Percentiles rank a stretch among this genome's conserved stretches.
Conservation (phyloP, 495 filamentous ascomycete genomes). For the Bacidia gigantensis region DNA sequence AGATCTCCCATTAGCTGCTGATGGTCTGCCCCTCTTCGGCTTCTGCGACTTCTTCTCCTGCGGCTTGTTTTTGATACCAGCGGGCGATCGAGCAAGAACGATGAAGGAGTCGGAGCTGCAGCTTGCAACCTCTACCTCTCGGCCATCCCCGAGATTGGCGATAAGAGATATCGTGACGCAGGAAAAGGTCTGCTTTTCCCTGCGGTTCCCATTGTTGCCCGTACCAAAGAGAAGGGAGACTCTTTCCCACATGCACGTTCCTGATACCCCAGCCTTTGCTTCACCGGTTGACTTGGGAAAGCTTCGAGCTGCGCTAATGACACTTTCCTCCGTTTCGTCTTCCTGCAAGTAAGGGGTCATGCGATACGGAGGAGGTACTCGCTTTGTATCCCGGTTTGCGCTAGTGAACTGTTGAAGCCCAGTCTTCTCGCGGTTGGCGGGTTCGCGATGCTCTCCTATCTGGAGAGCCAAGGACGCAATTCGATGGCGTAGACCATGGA, state of each 20-base stretch:
- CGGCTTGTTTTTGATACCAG: not conserved
- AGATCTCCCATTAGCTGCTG: not conserved
- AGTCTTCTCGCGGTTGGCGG: not conserved
- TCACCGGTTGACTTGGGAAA: not conserved
- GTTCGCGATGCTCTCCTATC: not conserved
- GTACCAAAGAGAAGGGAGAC: not conserved
- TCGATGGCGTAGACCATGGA: not conserved
- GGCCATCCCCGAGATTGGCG: not conserved
- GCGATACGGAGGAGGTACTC: not conserved
- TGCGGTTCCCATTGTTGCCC: not conserved
- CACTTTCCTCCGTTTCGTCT: not conserved
- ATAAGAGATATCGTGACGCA: not conserved
- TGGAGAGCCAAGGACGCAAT: not conserved
- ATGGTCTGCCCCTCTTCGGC: not conserved
- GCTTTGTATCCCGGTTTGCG: not conserved
- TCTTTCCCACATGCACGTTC: not conserved
- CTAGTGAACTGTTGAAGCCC: not conserved
- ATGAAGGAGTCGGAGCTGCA: not conserved
- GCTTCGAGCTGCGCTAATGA: not conserved
- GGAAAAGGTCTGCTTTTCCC: not conserved
- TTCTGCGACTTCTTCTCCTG: not conserved
- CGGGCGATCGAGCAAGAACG: constrained; percentile 3
- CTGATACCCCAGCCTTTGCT: not conserved
- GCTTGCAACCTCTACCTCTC: not conserved
- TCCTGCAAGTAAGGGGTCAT: not conserved